Conservation (phyloP, 306 rosid species). For the Prunus kanzakura region DNA sequence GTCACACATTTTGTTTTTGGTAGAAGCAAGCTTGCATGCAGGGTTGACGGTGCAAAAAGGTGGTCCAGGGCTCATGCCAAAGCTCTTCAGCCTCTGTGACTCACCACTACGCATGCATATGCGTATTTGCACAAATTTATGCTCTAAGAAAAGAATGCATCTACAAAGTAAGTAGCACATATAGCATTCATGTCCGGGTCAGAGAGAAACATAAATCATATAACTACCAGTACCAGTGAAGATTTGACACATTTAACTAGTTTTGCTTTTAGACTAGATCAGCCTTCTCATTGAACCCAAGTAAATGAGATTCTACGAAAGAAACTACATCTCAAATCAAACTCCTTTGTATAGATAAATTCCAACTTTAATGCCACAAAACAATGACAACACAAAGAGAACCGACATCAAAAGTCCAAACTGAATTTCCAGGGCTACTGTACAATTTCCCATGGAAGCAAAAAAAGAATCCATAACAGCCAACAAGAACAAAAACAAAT, state of each 20-base stretch:
- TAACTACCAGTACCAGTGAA: neutral
- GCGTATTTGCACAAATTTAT: no score
- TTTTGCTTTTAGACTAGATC: neutral
- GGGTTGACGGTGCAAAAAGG: slow-evolving; percentile 7
- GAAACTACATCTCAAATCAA: slow-evolving; percentile 24
- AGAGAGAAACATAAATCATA: neutral
- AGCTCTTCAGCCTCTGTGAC: neutral
- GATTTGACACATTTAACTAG: neutral
- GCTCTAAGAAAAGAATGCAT: no score
- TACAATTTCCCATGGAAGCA: slow-evolving; percentile 38
- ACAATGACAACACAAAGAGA: slow-evolving; percentile 18
- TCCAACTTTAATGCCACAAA: slow-evolving; percentile 31
- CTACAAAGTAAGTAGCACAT: no score
- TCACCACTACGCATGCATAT: neutral
- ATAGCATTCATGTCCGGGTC: neutral
- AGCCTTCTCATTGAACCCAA: neutral
- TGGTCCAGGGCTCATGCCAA: slow-evolving; percentile 27
- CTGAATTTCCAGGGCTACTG: slow-evolving; percentile 38
- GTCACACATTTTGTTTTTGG: neutral
- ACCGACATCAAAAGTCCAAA: slow-evolving; percentile 26
- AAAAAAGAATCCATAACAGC: slow-evolving; percentile 29
- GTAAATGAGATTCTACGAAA: slow-evolving; percentile 12
- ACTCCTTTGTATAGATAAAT: slow-evolving; percentile 33
- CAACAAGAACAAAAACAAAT: slow-evolving; percentile 10
- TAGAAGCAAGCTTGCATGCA: neutral